A percentile compares a stretch with the other conserved stretches of the same genome.
Evolutionary conservation across 2,329 filamentous ascomycete species (phyloP).

Genomic region (Pseudogymnoascus sp.): DNA sequence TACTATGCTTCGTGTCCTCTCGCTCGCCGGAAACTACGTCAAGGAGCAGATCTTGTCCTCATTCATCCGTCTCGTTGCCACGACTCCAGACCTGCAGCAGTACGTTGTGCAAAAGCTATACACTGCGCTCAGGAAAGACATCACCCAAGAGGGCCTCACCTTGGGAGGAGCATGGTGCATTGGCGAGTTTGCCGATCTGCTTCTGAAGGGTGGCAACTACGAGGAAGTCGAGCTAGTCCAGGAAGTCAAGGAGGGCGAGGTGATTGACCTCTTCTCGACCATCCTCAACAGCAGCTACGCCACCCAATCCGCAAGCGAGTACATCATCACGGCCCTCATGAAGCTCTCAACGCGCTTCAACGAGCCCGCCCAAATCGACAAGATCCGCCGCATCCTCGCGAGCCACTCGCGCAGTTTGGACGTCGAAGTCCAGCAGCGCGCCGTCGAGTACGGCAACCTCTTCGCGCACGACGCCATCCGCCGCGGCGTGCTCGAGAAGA

Average conservation of each 20-base stretch:
- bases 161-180: constrained; percentile 95
- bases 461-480: constrained; percentile 85
- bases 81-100: constrained; percentile 87
- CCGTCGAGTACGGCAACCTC: constrained; percentile 92
- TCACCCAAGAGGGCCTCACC: constrained; percentile 92
- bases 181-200: constrained; percentile 87
- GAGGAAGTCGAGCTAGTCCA: constrained; percentile 86
- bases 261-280: constrained; percentile 85
- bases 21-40: constrained; percentile 90
- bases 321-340: constrained; percentile 90
- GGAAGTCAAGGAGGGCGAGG: constrained; percentile 75
- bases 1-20: constrained; percentile 90
- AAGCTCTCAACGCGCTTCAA: constrained; percentile 86
- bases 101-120: constrained; percentile 97
- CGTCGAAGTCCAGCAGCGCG: constrained; percentile 91
- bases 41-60: constrained; percentile 97
- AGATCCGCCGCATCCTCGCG: constrained; percentile 70
- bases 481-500: constrained; percentile 87
- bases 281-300: constrained; percentile 94
- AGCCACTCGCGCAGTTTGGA: constrained; percentile 79
- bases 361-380: constrained; percentile 78
- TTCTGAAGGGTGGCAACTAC: constrained; percentile 84
- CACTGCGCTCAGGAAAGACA: constrained; percentile 83
- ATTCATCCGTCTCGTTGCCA: constrained; percentile 91
- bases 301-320: constrained; percentile 85